Percentiles rank a stretch among this genome's conserved stretches.
Conservation (phyloP, 1,284 basidiomycete species). For the Apiotrichum akiyoshidainum region DNA sequence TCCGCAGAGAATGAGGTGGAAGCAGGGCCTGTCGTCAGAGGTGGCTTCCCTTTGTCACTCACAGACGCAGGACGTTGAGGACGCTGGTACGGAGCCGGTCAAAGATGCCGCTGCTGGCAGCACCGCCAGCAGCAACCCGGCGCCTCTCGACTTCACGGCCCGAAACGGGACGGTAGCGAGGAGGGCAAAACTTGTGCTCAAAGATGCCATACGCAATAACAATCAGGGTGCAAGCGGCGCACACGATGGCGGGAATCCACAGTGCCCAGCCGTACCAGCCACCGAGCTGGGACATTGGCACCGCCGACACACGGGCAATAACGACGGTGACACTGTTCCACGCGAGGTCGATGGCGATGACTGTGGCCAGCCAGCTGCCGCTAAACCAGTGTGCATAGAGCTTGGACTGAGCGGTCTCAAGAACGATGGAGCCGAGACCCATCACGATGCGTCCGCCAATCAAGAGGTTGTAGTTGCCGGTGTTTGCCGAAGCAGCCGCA, state of each 20-base stretch:
- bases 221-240: constrained; percentile 4
- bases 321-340: constrained; percentile 37
- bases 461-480: constrained; percentile 29
- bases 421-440: constrained; percentile 33
- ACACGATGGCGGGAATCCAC: constrained; percentile 25
- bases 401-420: constrained; percentile 36
- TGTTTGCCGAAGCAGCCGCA: constrained; percentile 26
- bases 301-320: constrained; percentile 31
- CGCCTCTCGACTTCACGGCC: constrained; percentile 4
- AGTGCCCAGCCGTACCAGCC: constrained; percentile 43
- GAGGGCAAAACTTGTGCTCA: constrained; percentile 31
- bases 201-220: constrained; percentile 34
- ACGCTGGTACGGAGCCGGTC: not conserved
- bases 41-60: not conserved
- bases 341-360: constrained; percentile 39
- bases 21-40: constrained; percentile 6
- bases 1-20: constrained; percentile 20
- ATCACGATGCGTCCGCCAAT: constrained; percentile 36
- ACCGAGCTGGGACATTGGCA: constrained; percentile 39
- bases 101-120: not conserved
- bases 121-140: constrained; percentile 1
- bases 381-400: constrained; percentile 45
- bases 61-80: constrained; percentile 14
- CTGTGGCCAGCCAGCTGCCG: constrained; percentile 33
- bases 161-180: constrained; percentile 18